These are phyloP conservation scores for Lachnellula willkommii DNA, from an alignment of 2,329 filamentous ascomycete species.

Conservation along the genomic window DNA sequence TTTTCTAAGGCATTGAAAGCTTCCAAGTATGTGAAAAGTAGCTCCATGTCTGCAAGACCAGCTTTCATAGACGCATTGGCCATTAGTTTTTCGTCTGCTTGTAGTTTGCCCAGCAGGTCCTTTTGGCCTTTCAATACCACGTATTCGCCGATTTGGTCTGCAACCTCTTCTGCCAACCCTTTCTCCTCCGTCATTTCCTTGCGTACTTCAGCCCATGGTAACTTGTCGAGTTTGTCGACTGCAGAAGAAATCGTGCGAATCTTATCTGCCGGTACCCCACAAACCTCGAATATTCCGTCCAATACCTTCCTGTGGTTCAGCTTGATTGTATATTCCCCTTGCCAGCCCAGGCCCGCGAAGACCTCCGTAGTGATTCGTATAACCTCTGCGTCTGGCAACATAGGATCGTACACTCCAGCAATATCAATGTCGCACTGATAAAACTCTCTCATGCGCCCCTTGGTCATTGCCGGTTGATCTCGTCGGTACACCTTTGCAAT, in stretches of 20 bases:
- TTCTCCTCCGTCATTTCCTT: conserved; percentile 94
- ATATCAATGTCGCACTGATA: conserved; percentile 98
- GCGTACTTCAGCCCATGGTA: conserved; percentile 82
- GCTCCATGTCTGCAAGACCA: conserved; percentile 73
- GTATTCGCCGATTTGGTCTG: conserved; percentile 82
- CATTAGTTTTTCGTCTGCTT: conserved; percentile 60
- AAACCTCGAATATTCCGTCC: conserved; percentile 86
- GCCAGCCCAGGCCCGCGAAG: conserved; percentile 73
- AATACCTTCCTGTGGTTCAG: conserved; percentile 93
- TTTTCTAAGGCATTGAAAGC: conserved; percentile 66
- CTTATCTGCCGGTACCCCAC: conserved; percentile 81
- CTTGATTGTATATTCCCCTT: conserved; percentile 68
- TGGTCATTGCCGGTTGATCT: conserved; percentile 80
- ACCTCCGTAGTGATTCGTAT: conserved; percentile 79
- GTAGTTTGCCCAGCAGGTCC: conserved; percentile 67
- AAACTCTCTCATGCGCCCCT: conserved; percentile 91
- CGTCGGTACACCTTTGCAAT: conserved; percentile 86
- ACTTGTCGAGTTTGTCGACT: conserved; percentile 93
- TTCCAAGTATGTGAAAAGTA: conserved; percentile 77
- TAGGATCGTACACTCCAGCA: conserved; percentile 78
- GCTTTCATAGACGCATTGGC: conserved; percentile 71
- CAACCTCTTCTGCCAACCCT: conserved; percentile 68
- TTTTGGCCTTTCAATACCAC: conserved; percentile 71
- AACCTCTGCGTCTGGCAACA: conserved; percentile 90
- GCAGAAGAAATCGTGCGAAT: conserved; percentile 85